These are phyloP conservation scores for Ceratocystis lukuohia DNA, from an alignment of 2,329 filamentous ascomycete genomes.

Conservation along the genomic window DNA sequence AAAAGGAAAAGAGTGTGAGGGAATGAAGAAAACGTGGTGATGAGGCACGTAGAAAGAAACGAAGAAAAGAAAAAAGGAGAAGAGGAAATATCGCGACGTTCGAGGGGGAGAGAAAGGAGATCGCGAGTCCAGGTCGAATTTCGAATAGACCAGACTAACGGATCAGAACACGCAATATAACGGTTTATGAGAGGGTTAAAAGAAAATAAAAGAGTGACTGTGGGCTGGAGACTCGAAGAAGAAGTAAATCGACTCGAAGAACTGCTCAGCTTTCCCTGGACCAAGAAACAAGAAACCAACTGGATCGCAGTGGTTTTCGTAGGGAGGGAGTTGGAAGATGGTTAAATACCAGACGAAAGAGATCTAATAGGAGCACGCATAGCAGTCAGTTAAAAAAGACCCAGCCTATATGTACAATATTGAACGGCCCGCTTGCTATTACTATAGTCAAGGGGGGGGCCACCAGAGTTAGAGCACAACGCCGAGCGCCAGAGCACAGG, in stretches of 20 bases:
- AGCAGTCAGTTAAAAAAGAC: conserved; percentile 15
- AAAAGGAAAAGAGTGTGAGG: conserved; percentile 19
- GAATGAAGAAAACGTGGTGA: background rate
- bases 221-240: conserved; percentile 20
- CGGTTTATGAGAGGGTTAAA: conserved; percentile 6
- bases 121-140: too few species aligned
- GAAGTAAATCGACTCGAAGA: conserved; percentile 19
- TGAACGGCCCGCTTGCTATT: background rate
- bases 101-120: too few species aligned
- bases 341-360: conserved; percentile 19
- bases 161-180: background rate
- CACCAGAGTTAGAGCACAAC: background rate
- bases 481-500: background rate
- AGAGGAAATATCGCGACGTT: background rate
- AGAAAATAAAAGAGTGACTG: conserved; percentile 18
- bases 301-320: conserved; percentile 17
- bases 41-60: conserved; percentile 5
- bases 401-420: background rate
- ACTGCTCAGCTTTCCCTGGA: conserved; percentile 19
- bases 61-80: conserved; percentile 7
- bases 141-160: too few species aligned
- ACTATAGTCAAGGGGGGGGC: conserved; percentile 5
- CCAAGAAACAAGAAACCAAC: conserved; percentile 16
- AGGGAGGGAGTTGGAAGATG: conserved; percentile 20
- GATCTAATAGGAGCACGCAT: conserved; percentile 18